phyloP scores from a whole-genome alignment of 202 grass and related monocot genomes.

The Alloteropsis angusta region DNA sequence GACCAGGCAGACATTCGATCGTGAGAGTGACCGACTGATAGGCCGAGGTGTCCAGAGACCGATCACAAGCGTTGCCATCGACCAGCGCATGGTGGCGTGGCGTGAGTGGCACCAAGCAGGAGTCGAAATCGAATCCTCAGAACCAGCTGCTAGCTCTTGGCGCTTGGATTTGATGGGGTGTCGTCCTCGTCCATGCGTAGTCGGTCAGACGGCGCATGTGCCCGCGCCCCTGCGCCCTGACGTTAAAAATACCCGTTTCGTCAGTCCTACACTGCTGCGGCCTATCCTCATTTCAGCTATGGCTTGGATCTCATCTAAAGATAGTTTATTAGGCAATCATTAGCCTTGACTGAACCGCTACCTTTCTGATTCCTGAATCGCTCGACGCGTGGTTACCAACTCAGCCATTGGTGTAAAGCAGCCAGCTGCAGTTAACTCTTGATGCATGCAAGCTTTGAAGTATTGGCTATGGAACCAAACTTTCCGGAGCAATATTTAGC shows the following conservation, averaged over 20 bases:
- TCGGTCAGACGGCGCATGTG: slow-evolving; percentile 8
- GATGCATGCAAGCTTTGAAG: not conserved
- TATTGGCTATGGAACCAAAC: not conserved
- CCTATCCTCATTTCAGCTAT: not conserved
- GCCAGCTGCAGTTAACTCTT: not conserved
- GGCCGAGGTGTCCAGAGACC: not conserved
- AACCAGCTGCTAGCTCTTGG: not conserved
- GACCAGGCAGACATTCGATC: not conserved
- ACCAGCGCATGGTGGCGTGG: not conserved
- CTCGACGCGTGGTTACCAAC: slow-evolving; percentile 5
- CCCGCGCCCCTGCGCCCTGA: not conserved
- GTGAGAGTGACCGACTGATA: not conserved
- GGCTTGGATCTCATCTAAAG: not conserved
- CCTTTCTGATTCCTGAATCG: not conserved
- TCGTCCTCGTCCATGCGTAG: slow-evolving; percentile 7
- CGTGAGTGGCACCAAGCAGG: not conserved
- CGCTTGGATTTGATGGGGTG: not conserved
- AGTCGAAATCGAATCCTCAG: not conserved
- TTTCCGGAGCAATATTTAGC: not conserved
- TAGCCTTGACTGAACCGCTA: not conserved
- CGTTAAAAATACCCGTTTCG: not conserved
- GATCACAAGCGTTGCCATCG: not conserved
- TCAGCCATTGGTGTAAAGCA: not conserved
- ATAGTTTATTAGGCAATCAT: slow-evolving; percentile 8
- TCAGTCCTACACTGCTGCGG: not conserved